Percentiles rank a stretch among this genome's conserved stretches.
These are phyloP conservation scores for Mycena galopus DNA, from an alignment of 768 basidiomycete genomes.

Conservation along the genomic window DNA sequence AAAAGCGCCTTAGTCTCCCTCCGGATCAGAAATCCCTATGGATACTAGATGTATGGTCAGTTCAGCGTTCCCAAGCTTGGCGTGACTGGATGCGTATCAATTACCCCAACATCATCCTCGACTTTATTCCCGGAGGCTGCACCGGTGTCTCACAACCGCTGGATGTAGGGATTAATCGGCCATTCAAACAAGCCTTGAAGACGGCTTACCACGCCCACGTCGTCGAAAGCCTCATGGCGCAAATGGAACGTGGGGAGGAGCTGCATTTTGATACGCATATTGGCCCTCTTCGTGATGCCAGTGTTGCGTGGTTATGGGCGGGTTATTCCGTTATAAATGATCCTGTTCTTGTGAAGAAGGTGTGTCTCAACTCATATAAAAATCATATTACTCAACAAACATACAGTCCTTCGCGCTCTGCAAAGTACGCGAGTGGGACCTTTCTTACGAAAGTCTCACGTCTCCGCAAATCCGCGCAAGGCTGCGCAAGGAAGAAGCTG, in stretches of 20 bases:
- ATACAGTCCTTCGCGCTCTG: background rate
- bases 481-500: background rate
- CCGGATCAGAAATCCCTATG: background rate
- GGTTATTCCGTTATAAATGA: background rate
- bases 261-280: background rate
- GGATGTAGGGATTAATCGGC: background rate
- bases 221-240: background rate
- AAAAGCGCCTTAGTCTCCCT: background rate
- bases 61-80: constrained; percentile 54
- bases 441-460: background rate
- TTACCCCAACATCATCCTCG: constrained; percentile 45
- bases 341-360: background rate
- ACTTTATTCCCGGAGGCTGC: constrained; percentile 47
- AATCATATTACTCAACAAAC: background rate
- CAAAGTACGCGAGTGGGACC: constrained; percentile 1
- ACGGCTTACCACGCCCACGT: background rate
- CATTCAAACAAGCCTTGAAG: background rate
- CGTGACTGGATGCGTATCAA: constrained; percentile 45
- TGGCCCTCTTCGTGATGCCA: background rate
- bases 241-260: background rate
- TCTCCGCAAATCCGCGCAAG: background rate
- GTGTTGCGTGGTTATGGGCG: background rate
- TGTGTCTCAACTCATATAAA: background rate
- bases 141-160: constrained; percentile 1
- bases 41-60: constrained; percentile 50